Evolutionary conservation across 106 monocot genomes (phyloP), one percentile per base, ranked within the genome.

Genomic region (Allium cepa): DNA sequence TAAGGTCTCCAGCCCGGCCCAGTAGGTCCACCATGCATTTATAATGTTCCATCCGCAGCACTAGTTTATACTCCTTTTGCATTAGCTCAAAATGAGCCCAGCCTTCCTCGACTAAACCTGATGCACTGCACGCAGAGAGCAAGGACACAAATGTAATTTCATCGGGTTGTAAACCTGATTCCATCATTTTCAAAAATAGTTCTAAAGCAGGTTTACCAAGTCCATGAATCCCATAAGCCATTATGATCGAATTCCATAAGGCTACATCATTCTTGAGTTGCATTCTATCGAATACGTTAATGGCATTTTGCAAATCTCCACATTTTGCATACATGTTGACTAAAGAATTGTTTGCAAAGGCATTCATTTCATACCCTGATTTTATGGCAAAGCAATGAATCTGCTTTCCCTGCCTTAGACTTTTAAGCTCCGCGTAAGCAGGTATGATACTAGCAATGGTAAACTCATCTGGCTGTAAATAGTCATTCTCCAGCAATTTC

Each of bases 21-120:
- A 96, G 64, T 49, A 92, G 73, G 72, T 96, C 96, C 17, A 92
- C 76, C 78, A 96, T 89, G 88, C 92, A 96, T 46, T 82, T 80
- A 66, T 96, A 92, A 59, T 92, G 92, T 64, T 96, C 92, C n/a
- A 90, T 79, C 48, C 76, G 80, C 56, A 87, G 94, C 22, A 56
- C 46, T 13, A 94, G 71, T 13, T 51, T 52, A 59, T 79, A 81
- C 14, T 83, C 71, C 26, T 79, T 62, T 64, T 82, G 73, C 92
- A 96, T 89, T 8, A 76, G 64, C 51, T 86, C 66, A 62, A 84
- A 96, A 26, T 74, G 74, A 59, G 17, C 72, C 96, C 86, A 86
- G 8, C 86, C 92, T 71, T 96, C 82, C 15, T 82, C 77, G 11
- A 72, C 64, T 59, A 92, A 56, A 8, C 96, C 96, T 8, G 86